phyloP scores from a whole-genome alignment of 2,329 filamentous ascomycete species.

The Bipolaris victoriae region DNA sequence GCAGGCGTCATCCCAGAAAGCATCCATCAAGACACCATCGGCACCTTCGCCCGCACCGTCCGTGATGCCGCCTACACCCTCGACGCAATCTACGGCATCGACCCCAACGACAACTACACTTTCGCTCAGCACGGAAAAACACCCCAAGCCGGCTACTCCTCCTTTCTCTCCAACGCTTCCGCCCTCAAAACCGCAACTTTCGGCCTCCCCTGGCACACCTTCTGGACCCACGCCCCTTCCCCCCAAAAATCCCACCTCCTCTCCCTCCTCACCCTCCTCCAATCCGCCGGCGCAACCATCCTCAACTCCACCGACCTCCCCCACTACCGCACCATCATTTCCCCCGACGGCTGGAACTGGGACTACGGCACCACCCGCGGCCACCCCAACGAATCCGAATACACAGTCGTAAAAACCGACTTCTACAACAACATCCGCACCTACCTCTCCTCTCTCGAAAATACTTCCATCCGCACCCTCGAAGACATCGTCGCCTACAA shows the following conservation, averaged over 20 bases:
- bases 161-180: conserved; percentile 61
- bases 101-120: conserved; percentile 70
- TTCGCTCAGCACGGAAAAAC: conserved; percentile 61
- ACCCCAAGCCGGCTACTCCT: conserved; percentile 62
- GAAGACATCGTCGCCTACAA: conserved; percentile 46
- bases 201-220: conserved; percentile 73
- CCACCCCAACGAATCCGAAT: conserved; percentile 74
- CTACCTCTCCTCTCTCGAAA: conserved; percentile 68
- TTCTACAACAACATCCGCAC: conserved; percentile 70
- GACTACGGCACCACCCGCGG: conserved; percentile 68
- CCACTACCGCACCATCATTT: conserved; percentile 66
- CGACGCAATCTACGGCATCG: conserved; percentile 71
- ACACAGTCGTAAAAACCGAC: conserved; percentile 73
- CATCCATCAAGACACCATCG: conserved; percentile 72
- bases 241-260: conserved; percentile 63
- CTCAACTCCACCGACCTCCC: conserved; percentile 74
- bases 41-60: conserved; percentile 70
- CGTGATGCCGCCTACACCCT: conserved; percentile 71
- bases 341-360: conserved; percentile 75
- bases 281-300: conserved; percentile 68
- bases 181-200: conserved; percentile 68
- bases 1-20: conserved; percentile 65
- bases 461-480: conserved; percentile 44
- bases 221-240: conserved; percentile 68
- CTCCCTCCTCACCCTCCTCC: conserved; percentile 58